Evolutionary conservation across 371 early-diverging fungal genomes (phyloP).

Genomic region (Modicella reniformis): DNA sequence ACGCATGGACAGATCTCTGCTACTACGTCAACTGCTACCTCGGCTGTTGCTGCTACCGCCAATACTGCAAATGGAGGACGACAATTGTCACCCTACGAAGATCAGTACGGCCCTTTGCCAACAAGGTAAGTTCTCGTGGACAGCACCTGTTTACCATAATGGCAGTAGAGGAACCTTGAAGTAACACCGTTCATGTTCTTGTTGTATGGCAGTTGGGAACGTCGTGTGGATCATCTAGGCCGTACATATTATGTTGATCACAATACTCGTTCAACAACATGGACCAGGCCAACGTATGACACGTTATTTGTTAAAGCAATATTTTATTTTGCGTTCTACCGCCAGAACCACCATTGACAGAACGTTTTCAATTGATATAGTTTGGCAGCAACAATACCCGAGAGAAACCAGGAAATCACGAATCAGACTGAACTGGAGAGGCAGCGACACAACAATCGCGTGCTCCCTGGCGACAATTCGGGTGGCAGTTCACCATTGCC

Average conservation of each 20-base stretch:
- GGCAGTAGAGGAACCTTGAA: no score
- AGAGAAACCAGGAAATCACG: slow-evolving; percentile 62
- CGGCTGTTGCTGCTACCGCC: slow-evolving; percentile 13
- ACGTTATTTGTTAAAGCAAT: not conserved
- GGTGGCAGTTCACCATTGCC: slow-evolving; percentile 50
- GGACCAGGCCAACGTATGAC: slow-evolving; percentile 68
- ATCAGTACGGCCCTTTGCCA: slow-evolving; percentile 75
- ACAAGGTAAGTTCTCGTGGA: slow-evolving; percentile 60
- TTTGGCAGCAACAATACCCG: slow-evolving; percentile 50
- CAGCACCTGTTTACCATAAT: not conserved
- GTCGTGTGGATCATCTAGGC: slow-evolving; percentile 73
- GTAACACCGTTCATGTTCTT: not conserved
- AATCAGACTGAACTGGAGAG: slow-evolving; percentile 77
- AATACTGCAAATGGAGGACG: slow-evolving; percentile 46
- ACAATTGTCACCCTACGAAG: slow-evolving; percentile 63
- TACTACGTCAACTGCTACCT: slow-evolving; percentile 14
- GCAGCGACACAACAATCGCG: slow-evolving; percentile 80
- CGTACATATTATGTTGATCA: slow-evolving; percentile 81
- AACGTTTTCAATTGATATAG: slow-evolving; percentile 16
- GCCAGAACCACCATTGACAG: no score
- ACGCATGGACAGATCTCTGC: slow-evolving; percentile 15
- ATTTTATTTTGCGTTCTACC: not conserved
- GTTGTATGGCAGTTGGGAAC: slow-evolving; percentile 70
- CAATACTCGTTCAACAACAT: slow-evolving; percentile 75
- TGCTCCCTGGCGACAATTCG: slow-evolving; percentile 74